Evolutionary conservation across 371 early-diverging fungal species (phyloP).

Genomic region (Mucor lusitanicus): DNA sequence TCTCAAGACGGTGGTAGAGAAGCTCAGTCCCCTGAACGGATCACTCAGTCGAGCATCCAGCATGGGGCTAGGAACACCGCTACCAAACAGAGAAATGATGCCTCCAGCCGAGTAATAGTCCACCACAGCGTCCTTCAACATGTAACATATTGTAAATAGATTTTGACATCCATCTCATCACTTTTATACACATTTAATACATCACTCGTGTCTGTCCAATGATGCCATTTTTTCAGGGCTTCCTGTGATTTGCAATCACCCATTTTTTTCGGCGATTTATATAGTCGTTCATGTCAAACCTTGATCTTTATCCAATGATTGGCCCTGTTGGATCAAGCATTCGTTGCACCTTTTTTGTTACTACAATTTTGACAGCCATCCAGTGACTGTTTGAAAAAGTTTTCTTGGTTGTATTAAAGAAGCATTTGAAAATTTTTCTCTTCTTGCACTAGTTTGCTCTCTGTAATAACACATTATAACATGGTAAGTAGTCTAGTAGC

Average conservation of each 20-base stretch:
- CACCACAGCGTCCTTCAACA: no score
- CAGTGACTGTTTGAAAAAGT: neutral
- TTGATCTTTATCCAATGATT: neutral
- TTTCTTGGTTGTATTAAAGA: neutral
- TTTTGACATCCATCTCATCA: neutral
- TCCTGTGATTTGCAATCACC: no score
- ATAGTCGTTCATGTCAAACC: neutral
- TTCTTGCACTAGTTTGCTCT: neutral
- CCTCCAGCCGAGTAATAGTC: slow-evolving; percentile 15
- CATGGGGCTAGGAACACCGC: slow-evolving; percentile 4
- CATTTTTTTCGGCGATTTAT: neutral
- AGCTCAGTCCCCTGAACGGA: slow-evolving; percentile 25
- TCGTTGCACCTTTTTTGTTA: neutral
- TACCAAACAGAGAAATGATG: slow-evolving; percentile 16
- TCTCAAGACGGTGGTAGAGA: slow-evolving; percentile 22
- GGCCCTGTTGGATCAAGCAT: neutral
- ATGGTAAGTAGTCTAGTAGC: neutral
- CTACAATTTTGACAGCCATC: neutral
- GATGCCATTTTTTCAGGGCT: no score
- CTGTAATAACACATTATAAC: neutral
- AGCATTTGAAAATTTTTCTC: neutral
- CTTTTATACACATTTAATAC: neutral
- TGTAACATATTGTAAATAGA: neutral
- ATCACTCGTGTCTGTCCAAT: neutral
- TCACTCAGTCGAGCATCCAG: slow-evolving; percentile 24